Evolutionary conservation across 805 yeast genomes (phyloP).

Genomic region (Lachancea sp.): DNA sequence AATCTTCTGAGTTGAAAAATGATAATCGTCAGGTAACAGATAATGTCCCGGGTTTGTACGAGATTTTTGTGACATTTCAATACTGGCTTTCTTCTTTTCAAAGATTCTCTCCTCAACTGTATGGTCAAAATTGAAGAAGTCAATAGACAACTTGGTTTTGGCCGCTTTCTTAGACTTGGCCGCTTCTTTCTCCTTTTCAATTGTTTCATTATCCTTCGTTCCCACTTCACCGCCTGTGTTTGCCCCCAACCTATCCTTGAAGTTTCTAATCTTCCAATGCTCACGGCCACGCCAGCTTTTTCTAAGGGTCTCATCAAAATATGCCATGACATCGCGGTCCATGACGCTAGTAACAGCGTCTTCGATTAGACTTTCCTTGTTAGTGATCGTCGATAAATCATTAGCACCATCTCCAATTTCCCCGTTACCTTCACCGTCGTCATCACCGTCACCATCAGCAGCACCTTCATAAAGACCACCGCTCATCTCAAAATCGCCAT

Average conservation of each 20-base stretch:
- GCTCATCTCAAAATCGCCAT: slow-evolving; percentile 12
- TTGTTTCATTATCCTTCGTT: slow-evolving; percentile 11
- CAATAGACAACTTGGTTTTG: slow-evolving; percentile 36
- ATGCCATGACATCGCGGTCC: slow-evolving; percentile 65
- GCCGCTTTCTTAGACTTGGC: slow-evolving; percentile 23
- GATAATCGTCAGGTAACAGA: slow-evolving; percentile 65
- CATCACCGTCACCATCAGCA: slow-evolving; percentile 11
- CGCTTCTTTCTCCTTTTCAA: slow-evolving; percentile 7
- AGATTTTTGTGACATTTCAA: slow-evolving; percentile 39
- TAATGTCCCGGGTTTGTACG: slow-evolving; percentile 39
- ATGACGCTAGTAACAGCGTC: slow-evolving; percentile 30
- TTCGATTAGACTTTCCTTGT: slow-evolving; percentile 18
- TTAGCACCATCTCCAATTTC: slow-evolving; percentile 19
- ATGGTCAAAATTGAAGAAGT: slow-evolving; percentile 38
- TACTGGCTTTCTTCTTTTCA: slow-evolving; percentile 32
- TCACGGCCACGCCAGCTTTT: slow-evolving; percentile 86
- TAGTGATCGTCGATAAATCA: slow-evolving; percentile 12
- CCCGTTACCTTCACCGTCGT: slow-evolving; percentile 11
- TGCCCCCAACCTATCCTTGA: slow-evolving; percentile 36
- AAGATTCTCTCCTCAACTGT: slow-evolving; percentile 39
- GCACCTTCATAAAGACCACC: slow-evolving; percentile 9
- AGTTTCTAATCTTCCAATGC: slow-evolving; percentile 76
- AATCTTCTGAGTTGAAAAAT: slow-evolving; percentile 62
- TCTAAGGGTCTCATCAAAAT: slow-evolving; percentile 68
- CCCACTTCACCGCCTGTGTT: slow-evolving; percentile 5